Percentiles rank a stretch among this genome's conserved stretches.
Evolutionary conservation across 257 asterid genomes (phyloP).

Genomic region (Eustoma russellianum): DNA sequence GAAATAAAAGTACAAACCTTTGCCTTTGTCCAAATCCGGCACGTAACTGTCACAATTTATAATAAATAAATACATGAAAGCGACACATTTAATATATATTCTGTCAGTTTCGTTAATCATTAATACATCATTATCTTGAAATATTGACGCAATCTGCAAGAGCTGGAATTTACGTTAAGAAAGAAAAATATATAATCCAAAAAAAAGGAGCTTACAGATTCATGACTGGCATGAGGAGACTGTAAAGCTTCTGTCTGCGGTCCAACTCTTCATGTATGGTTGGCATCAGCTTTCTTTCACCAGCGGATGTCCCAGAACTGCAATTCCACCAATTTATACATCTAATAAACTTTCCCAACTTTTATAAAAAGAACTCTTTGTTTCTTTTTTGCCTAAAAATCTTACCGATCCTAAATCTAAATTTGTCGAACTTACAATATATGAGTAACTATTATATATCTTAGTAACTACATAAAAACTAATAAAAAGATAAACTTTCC

Average conservation of each 20-base stretch:
- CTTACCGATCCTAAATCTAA: too few species aligned
- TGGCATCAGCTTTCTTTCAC: conserved; percentile 87
- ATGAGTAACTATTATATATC: too few species aligned
- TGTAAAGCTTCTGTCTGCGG: conserved; percentile 59
- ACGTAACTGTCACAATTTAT: conserved; percentile 38
- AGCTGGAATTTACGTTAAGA: neutral
- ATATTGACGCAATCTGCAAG: too few species aligned
- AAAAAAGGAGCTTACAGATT: conserved; percentile 40
- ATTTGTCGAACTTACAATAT: too few species aligned
- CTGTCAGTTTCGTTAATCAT: too few species aligned
- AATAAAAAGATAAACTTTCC: too few species aligned
- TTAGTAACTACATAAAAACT: too few species aligned
- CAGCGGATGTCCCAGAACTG: conserved; percentile 89
- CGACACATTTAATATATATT: too few species aligned
- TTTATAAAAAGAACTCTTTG: neutral
- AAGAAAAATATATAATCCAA: neutral
- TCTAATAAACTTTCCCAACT: neutral
- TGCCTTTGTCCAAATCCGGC: conserved; percentile 63
- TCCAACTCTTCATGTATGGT: conserved; percentile 62
- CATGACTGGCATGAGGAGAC: conserved; percentile 86
- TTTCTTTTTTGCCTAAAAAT: too few species aligned
- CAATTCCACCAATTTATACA: conserved; percentile 5
- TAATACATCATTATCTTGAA: too few species aligned
- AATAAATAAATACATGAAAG: neutral
- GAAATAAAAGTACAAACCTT: conserved; percentile 62